phyloP scores from a whole-genome alignment of 495 filamentous ascomycete genomes.

The Aspergillus bridgeri region DNA sequence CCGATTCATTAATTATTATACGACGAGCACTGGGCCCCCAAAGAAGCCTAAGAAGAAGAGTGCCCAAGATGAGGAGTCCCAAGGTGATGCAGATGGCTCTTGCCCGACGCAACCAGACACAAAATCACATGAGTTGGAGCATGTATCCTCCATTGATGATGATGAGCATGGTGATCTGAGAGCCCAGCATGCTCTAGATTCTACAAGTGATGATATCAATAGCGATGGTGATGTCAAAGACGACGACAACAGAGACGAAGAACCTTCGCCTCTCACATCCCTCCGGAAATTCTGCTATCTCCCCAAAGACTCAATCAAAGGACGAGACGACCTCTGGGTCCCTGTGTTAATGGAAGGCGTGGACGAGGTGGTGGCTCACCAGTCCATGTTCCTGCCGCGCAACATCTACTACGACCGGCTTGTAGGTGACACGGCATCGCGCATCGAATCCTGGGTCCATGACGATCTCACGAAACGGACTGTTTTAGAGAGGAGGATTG shows the following conservation, averaged over 20 bases:
- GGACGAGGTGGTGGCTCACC: constrained; percentile 81
- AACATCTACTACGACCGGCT: constrained; percentile 62
- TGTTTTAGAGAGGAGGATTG: background rate
- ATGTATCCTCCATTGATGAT: background rate
- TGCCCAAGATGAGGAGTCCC: background rate
- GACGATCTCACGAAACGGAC: constrained; percentile 8
- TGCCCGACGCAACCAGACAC: background rate
- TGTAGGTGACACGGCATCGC: constrained; percentile 53
- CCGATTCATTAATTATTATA: constrained; percentile 89
- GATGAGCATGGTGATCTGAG: background rate
- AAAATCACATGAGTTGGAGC: background rate
- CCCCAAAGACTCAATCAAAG: constrained; percentile 1
- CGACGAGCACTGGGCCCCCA: constrained; percentile 68
- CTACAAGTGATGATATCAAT: background rate
- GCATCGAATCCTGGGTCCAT: constrained; percentile 10
- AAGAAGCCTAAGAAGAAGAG: constrained; percentile 24
- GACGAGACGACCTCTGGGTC: constrained; percentile 8
- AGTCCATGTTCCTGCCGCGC: constrained; percentile 66
- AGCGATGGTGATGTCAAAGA: background rate
- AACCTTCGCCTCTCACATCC: background rate
- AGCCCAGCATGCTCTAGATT: background rate
- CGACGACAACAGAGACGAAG: background rate
- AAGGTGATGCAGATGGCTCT: background rate
- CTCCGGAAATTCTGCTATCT: constrained; percentile 9
- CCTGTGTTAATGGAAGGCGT: constrained; percentile 42